Conservation (phyloP, 805 yeast genomes). For the Brettanomyces nanus region DNA sequence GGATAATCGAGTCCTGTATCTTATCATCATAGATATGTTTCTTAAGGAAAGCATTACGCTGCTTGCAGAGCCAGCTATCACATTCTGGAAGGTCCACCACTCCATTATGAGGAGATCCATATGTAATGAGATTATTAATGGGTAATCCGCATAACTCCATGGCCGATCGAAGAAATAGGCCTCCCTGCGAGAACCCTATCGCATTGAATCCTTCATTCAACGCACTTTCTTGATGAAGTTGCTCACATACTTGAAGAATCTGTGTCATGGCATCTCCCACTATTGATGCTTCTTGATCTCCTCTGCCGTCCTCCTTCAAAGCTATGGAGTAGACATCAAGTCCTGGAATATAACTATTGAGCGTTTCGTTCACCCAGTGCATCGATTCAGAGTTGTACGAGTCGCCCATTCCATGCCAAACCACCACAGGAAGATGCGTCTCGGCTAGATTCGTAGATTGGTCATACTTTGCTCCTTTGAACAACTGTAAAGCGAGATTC, state of each 20-base stretch:
- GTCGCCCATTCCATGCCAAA: constrained; percentile 88
- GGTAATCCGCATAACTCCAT: constrained; percentile 48
- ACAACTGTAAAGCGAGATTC: too few species aligned
- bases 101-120: constrained; percentile 80
- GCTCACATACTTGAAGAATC: constrained; percentile 46
- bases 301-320: constrained; percentile 38
- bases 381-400: constrained; percentile 56
- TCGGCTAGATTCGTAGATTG: too few species aligned
- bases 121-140: constrained; percentile 52
- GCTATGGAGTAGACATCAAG: constrained; percentile 45
- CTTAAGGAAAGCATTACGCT: constrained; percentile 45
- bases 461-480: too few species aligned
- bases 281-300: constrained; percentile 48
- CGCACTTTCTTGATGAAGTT: constrained; percentile 37
- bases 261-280: constrained; percentile 54
- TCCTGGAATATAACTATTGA: constrained; percentile 40
- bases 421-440: constrained; percentile 37
- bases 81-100: constrained; percentile 62
- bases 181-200: constrained; percentile 80
- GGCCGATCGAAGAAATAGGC: constrained; percentile 63
- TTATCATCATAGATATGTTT: constrained; percentile 50
- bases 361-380: constrained; percentile 33
- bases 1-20: constrained; percentile 49
- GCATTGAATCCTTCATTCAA: constrained; percentile 56
- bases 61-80: constrained; percentile 52